Evolutionary conservation across 2,329 filamentous ascomycete genomes (phyloP).

Genomic region (Talaromyces rugulosus): DNA sequence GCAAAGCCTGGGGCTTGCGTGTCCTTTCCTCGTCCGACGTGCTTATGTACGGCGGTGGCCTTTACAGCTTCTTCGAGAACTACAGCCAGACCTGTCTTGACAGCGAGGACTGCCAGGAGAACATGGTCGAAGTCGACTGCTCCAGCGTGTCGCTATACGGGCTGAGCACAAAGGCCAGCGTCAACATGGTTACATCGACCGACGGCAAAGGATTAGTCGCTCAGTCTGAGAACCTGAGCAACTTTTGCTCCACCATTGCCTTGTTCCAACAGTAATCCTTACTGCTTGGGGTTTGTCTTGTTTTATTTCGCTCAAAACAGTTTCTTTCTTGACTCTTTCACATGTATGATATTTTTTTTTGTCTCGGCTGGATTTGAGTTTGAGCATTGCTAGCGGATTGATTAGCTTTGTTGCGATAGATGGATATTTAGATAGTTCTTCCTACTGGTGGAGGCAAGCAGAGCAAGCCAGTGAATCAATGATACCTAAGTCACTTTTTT

Average conservation of each 20-base stretch:
- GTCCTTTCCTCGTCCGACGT: slow-evolving; percentile 64
- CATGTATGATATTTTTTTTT: neutral
- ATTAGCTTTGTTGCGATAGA: neutral
- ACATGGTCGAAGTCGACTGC: slow-evolving; percentile 70
- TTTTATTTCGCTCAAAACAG: neutral
- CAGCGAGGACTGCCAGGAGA: slow-evolving; percentile 67
- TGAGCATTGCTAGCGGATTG: neutral
- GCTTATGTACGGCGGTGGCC: slow-evolving; percentile 66
- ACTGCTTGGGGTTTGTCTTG: neutral
- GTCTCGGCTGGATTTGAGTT: neutral
- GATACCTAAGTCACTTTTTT: neutral
- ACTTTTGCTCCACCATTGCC: slow-evolving; percentile 42
- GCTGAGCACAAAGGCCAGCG: slow-evolving; percentile 68
- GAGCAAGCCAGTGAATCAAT: neutral
- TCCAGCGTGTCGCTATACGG: slow-evolving; percentile 62
- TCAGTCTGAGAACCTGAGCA: slow-evolving; percentile 38
- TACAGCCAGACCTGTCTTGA: slow-evolving; percentile 67
- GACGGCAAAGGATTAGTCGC: slow-evolving; percentile 32
- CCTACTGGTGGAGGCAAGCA: too few relatives aligned
- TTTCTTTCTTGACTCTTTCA: neutral
- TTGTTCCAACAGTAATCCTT: slow-evolving; percentile 33
- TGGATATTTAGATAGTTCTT: neutral
- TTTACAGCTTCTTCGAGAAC: slow-evolving; percentile 83
- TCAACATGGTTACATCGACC: slow-evolving; percentile 63
- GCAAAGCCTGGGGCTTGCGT: slow-evolving; percentile 73